These are phyloP conservation scores for Pichia kudriavzevii DNA, from an alignment of 1,139 yeast genomes.

Conservation along the genomic window DNA sequence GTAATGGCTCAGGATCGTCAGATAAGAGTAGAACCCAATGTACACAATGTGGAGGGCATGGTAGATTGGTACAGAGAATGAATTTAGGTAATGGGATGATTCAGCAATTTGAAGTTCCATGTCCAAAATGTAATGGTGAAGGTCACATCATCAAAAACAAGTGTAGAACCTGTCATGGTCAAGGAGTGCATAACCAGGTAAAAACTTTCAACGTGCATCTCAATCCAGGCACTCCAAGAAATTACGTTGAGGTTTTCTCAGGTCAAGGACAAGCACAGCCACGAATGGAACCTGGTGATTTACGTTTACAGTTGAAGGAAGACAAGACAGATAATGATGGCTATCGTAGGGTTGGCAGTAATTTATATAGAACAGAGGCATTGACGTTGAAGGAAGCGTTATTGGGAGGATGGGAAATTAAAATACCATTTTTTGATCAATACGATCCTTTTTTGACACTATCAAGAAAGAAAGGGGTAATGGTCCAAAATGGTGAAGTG, in stretches of 20 bases:
- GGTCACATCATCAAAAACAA: conserved; percentile 59
- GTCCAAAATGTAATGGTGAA: conserved; percentile 74
- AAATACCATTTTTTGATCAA: conserved; percentile 57
- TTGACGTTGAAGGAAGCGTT: conserved; percentile 66
- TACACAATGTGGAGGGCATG: conserved; percentile 64
- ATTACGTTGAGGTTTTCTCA: conserved; percentile 47
- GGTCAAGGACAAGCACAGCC: conserved; percentile 87
- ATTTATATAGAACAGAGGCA: conserved; percentile 77
- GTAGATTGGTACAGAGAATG: conserved; percentile 56
- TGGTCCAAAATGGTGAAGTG: conserved; percentile 58
- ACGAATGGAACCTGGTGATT: conserved; percentile 74
- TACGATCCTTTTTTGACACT: conserved; percentile 42
- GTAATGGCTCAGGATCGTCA: conserved; percentile 79
- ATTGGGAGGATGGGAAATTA: conserved; percentile 72
- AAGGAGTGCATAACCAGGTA: conserved; percentile 48
- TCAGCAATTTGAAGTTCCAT: conserved; percentile 71
- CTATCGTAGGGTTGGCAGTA: conserved; percentile 67
- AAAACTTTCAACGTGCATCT: conserved; percentile 58
- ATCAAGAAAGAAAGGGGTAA: conserved; percentile 41
- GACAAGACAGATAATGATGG: conserved; percentile 57
- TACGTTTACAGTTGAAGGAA: conserved; percentile 53
- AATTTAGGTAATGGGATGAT: conserved; percentile 89
- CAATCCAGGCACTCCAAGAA: conserved; percentile 63
- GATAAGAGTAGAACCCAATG: conserved; percentile 68
- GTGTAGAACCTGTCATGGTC: conserved; percentile 67